phyloP scores from a whole-genome alignment of 306 rosid species.

The Lathyrus tuberosus region DNA sequence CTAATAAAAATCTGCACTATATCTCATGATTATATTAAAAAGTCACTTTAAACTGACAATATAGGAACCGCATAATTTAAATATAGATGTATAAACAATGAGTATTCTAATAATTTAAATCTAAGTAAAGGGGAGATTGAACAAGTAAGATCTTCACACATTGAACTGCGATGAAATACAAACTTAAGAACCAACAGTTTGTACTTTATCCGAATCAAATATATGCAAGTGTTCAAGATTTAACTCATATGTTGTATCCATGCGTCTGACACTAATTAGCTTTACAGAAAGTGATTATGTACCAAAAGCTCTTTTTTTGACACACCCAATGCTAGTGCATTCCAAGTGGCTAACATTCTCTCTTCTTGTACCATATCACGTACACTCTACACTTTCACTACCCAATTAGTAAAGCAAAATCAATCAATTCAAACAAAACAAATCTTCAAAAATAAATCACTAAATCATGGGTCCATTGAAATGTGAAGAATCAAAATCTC shows the following conservation, averaged over 20 bases:
- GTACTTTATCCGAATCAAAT: neutral
- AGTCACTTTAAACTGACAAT: no score
- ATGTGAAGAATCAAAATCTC: neutral
- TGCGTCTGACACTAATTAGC: slow-evolving; percentile 17
- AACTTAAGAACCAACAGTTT: slow-evolving; percentile 2
- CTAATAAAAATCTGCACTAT: no score
- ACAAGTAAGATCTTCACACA: no score
- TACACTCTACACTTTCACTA: slow-evolving; percentile 32
- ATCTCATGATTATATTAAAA: no score
- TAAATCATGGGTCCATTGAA: neutral
- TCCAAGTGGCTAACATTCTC: slow-evolving; percentile 41
- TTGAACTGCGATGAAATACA: no score
- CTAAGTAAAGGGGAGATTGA: no score
- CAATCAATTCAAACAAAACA: slow-evolving; percentile 4
- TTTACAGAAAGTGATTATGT: slow-evolving; percentile 25
- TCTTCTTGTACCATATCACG: slow-evolving; percentile 39
- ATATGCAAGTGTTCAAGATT: slow-evolving; percentile 7
- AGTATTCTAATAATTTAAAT: no score
- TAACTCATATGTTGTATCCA: slow-evolving; percentile 2
- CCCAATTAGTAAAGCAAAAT: slow-evolving; percentile 26
- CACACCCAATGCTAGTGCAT: slow-evolving; percentile 36
- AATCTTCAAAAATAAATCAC: neutral
- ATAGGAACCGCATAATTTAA: no score
- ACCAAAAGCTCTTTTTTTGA: slow-evolving; percentile 26
- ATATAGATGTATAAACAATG: no score